Evolutionary conservation across 257 asterid species (phyloP), one percentile per base, ranked within the genome.

Genomic region (Gardenia jasminoides): DNA sequence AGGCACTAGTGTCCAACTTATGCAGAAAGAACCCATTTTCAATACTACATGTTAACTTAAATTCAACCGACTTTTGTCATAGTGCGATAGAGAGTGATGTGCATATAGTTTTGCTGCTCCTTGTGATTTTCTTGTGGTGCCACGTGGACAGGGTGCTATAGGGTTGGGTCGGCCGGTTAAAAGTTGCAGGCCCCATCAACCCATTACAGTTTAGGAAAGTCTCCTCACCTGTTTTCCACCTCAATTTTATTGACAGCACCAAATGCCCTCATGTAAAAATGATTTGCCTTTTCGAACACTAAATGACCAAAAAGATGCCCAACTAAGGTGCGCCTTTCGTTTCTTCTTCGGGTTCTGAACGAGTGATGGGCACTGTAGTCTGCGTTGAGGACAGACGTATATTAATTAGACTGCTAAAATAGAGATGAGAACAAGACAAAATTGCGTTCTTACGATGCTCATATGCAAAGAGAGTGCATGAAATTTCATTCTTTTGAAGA

Each of bases 141-240:
- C 52, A 67, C 80, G 67, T 77, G 70, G 56, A 52, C 81, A 15
- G 20, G 59, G 76, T 39, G 47, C 62, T 67, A 41, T 8, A 39
- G 54, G 54, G 67, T 52, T 33, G 81, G 70, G 33, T n/a, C n/a
- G n/a, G n/a, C n/a, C 70, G 70, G 70, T 77, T 67, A 67, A 77
- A 77, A 70, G 76, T 67, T 70, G 76, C 70, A 28, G 26, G 43
- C 79, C 46, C 76, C 52, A 69, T 24, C 17, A 6, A 28, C 62
- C 44, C 62, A 47, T n/a, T 70, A n/a, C 7, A 30, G 28, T 16
- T 39, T 0, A n/a, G n/a, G 10, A 26, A 67, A 36, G 66, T 46
- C 31, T n/a, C 41, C 22, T 1, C 50, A 41, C 54, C 54, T 39
- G 54, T 39, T 43, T 12, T 59, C 54, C 69, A 8, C 2, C 70